Conservation (phyloP, 768 basidiomycete species). For the Tricholoma hemisulphureum region DNA sequence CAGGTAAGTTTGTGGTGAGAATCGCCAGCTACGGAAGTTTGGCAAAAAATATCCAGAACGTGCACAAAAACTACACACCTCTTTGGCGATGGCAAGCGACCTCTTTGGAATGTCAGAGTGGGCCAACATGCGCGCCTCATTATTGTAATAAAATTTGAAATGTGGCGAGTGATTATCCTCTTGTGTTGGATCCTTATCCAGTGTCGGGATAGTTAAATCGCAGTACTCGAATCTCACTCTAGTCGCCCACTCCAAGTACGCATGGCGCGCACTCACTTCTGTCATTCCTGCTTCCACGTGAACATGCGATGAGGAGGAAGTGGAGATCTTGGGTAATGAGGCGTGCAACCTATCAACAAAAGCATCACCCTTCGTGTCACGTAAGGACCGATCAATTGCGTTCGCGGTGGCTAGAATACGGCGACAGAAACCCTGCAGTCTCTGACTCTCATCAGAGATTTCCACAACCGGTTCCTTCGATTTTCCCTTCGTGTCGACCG, state of each 20-base stretch:
- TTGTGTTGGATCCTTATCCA: slow-evolving; percentile 22
- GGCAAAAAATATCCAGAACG: neutral
- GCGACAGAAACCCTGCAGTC: slow-evolving; percentile 77
- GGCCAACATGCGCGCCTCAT: slow-evolving; percentile 80
- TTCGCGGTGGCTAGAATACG: slow-evolving; percentile 80
- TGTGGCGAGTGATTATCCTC: slow-evolving; percentile 58
- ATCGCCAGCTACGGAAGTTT: slow-evolving; percentile 70
- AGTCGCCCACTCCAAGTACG: slow-evolving; percentile 84
- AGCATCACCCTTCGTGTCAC: slow-evolving; percentile 84
- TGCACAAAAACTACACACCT: slow-evolving; percentile 43
- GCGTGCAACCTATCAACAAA: slow-evolving; percentile 79
- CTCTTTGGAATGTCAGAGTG: slow-evolving; percentile 87
- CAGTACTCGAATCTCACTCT: slow-evolving; percentile 87
- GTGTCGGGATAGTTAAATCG: slow-evolving; percentile 61
- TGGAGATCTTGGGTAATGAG: slow-evolving; percentile 71
- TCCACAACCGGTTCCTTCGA: slow-evolving; percentile 49
- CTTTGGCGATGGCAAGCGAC: slow-evolving; percentile 92
- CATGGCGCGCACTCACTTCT: slow-evolving; percentile 64
- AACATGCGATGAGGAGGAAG: slow-evolving; percentile 41
- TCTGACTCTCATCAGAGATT: slow-evolving; percentile 71
- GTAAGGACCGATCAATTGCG: slow-evolving; percentile 84
- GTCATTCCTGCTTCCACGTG: slow-evolving; percentile 54
- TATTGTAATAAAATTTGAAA: slow-evolving; percentile 81
- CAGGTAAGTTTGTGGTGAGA: slow-evolving; percentile 90
- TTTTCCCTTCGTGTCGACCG: slow-evolving; percentile 63